These are phyloP conservation scores for Primulina huaijiensis DNA, from an alignment of 257 asterid genomes.

Conservation along the genomic window DNA sequence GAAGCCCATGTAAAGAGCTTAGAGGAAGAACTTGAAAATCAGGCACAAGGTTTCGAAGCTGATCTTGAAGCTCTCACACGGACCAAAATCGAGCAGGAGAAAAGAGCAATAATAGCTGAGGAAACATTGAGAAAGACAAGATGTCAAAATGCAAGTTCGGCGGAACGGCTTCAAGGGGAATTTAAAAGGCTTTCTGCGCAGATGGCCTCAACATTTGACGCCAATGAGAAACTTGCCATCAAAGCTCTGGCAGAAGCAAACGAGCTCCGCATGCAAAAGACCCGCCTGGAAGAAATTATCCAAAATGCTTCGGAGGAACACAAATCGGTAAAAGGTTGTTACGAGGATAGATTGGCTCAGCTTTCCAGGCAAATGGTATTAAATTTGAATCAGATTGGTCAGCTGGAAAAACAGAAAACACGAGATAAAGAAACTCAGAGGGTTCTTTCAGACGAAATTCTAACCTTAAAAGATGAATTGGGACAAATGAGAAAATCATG, in stretches of 20 bases:
- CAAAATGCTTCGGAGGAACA: slow-evolving; percentile 57
- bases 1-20: slow-evolving; percentile 58
- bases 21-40: slow-evolving; percentile 85
- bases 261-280: slow-evolving; percentile 60
- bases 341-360: slow-evolving; percentile 50
- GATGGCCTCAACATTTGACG: slow-evolving; percentile 75
- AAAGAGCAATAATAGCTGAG: slow-evolving; percentile 88
- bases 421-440: slow-evolving; percentile 43
- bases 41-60: slow-evolving; percentile 69
- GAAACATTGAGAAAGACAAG: slow-evolving; percentile 74
- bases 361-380: slow-evolving; percentile 42
- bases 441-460: slow-evolving; percentile 47
- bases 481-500: slow-evolving; percentile 41
- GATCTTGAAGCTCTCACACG: slow-evolving; percentile 58
- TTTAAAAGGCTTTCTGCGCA: slow-evolving; percentile 68
- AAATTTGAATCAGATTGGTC: slow-evolving; percentile 42
- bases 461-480: slow-evolving; percentile 51
- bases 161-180: slow-evolving; percentile 84
- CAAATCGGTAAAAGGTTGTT: slow-evolving; percentile 32
- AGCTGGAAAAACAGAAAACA: slow-evolving; percentile 44
- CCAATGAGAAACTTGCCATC: slow-evolving; percentile 77
- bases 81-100: slow-evolving; percentile 83
- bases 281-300: slow-evolving; percentile 54
- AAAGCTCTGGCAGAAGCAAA: slow-evolving; percentile 81
- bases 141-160: slow-evolving; percentile 70